Conservation (phyloP, 2,329 filamentous ascomycete genomes). For the Venturia oleaginea region DNA sequence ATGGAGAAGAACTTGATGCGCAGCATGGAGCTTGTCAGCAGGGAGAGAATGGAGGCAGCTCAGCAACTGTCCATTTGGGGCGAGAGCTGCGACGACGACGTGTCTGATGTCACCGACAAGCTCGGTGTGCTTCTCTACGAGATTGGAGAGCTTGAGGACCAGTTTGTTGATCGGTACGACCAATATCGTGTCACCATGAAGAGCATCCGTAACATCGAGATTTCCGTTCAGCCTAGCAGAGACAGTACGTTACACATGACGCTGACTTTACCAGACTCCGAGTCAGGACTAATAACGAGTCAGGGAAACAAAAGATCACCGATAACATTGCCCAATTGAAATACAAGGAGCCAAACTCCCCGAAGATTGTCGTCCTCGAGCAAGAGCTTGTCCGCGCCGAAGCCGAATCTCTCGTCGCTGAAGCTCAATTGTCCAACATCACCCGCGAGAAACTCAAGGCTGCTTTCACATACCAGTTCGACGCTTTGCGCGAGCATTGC, state of each 20-base stretch:
- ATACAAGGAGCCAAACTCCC: constrained; percentile 98
- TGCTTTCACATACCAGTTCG: constrained; percentile 96
- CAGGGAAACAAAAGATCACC: constrained; percentile 95
- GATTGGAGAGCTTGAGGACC: constrained; percentile 95
- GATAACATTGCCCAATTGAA: constrained; percentile 98
- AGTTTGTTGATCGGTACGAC: constrained; percentile 97
- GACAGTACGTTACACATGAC: constrained; percentile 58
- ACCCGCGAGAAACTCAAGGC: constrained; percentile 99
- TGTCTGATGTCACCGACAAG: constrained; percentile 98
- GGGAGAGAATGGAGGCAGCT: constrained; percentile 96
- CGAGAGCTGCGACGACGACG: constrained; percentile 89
- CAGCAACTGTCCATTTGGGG: constrained; percentile 99
- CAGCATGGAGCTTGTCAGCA: constrained; percentile 87
- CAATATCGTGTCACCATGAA: constrained; percentile 99
- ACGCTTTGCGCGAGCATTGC: constrained; percentile 91
- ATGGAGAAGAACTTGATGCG: constrained; percentile 99
- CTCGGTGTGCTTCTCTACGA: constrained; percentile 96
- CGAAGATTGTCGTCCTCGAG: constrained; percentile 94
- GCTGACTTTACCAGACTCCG: background rate
- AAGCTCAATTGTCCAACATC: constrained; percentile 97
- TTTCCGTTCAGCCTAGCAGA: constrained; percentile 93
- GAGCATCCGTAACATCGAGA: constrained; percentile 98
- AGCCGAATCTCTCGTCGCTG: constrained; percentile 95
- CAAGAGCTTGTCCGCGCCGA: constrained; percentile 97
- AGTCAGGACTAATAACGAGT: constrained; percentile 1